These are phyloP conservation scores for Lipomyces oligophaga DNA, from an alignment of 805 yeast genomes.

Conservation along the genomic window DNA sequence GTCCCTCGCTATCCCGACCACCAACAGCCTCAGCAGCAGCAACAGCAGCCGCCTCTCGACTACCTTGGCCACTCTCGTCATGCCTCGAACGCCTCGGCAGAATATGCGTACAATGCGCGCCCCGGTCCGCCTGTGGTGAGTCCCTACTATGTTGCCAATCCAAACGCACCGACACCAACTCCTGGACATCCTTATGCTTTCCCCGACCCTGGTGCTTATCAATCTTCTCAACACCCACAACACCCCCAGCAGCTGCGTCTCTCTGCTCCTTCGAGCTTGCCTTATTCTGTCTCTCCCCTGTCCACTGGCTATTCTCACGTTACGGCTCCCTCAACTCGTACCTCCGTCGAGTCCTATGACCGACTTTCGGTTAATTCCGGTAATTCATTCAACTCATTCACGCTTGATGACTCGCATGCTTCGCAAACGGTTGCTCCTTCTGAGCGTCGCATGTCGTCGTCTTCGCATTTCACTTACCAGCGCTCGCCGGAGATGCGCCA, in stretches of 20 bases:
- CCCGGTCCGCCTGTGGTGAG: constrained; percentile 21
- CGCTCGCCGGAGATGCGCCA: constrained; percentile 32
- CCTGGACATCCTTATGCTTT: constrained; percentile 28
- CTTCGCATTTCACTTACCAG: constrained; percentile 24
- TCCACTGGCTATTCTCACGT: constrained; percentile 6
- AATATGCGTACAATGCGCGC: constrained; percentile 12
- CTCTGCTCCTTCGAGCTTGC: too few species aligned
- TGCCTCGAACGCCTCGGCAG: constrained; percentile 3
- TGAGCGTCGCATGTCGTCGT: not conserved
- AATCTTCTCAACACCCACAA: constrained; percentile 2
- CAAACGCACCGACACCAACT: constrained; percentile 26
- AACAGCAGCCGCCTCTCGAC: constrained; percentile 4
- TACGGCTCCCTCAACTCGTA: constrained; percentile 13
- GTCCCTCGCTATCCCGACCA: not conserved
- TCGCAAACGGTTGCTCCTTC: constrained; percentile 4
- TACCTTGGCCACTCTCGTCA: constrained; percentile 2
- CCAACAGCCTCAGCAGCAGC: constrained; percentile 4
- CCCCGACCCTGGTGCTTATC: constrained; percentile 23
- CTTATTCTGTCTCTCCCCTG: constrained; percentile 5
- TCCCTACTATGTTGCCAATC: constrained; percentile 24
- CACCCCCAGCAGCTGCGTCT: too few species aligned
- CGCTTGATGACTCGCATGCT: constrained; percentile 11
- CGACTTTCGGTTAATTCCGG: constrained; percentile 10
- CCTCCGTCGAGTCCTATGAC: constrained; percentile 21
- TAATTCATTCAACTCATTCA: too few species aligned